Evolutionary conservation across 2,329 filamentous ascomycete genomes (phyloP).

Genomic region (Aspergillus arachidicola): DNA sequence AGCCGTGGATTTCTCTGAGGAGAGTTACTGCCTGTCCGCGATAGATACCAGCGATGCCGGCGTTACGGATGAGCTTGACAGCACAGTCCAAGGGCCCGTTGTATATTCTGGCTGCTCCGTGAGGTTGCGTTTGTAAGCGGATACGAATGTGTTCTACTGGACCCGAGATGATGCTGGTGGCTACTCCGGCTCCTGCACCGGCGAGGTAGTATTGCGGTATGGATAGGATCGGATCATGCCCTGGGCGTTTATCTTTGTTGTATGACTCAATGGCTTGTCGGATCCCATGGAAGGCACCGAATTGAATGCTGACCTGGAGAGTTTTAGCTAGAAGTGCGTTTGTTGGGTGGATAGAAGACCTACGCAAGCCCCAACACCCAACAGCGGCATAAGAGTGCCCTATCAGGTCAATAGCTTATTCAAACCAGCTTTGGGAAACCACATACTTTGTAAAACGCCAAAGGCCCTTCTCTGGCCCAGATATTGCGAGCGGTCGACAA

Average conservation of each 20-base stretch:
- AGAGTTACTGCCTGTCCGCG: conserved; percentile 84
- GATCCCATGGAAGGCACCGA: conserved; percentile 88
- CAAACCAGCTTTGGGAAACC: too few species aligned
- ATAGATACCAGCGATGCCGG: conserved; percentile 75
- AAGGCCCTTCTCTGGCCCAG: conserved; percentile 77
- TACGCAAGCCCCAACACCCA: conserved; percentile 92
- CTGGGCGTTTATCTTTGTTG: conserved; percentile 49
- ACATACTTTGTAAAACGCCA: conserved; percentile 77
- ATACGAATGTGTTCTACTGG: conserved; percentile 97
- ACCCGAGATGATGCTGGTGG: conserved; percentile 80
- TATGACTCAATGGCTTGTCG: conserved; percentile 76
- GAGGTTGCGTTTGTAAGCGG: conserved; percentile 87
- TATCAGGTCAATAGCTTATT: conserved; percentile 40
- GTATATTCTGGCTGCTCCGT: conserved; percentile 74
- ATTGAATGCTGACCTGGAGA: conserved; percentile 73
- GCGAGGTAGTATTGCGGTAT: conserved; percentile 84
- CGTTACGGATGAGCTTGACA: conserved; percentile 67
- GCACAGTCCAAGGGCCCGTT: conserved; percentile 82
- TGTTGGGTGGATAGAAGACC: conserved; percentile 1
- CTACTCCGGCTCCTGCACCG: conserved; percentile 84
- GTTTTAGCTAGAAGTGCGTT: background rate
- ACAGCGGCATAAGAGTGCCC: conserved; percentile 84
- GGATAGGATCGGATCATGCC: conserved; percentile 52
- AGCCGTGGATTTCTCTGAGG: conserved; percentile 84
- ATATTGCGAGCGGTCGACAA: conserved; percentile 76